These are phyloP conservation scores for Tricladium varicosporioides DNA, from an alignment of 2,329 filamentous ascomycete species.

Conservation along the genomic window DNA sequence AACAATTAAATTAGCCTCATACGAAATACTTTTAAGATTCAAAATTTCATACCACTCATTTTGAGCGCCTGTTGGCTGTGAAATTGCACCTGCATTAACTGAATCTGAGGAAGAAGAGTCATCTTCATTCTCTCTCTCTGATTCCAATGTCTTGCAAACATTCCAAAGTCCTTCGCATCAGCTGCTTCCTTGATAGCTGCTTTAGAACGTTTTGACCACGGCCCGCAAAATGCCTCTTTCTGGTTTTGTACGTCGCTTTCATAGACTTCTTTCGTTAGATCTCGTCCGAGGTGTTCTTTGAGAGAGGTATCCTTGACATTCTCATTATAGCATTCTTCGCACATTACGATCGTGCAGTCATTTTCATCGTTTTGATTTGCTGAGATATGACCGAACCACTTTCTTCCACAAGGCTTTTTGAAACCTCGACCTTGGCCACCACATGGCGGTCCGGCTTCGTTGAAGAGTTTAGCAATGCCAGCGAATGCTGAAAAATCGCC, in stretches of 20 bases:
- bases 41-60: conserved; percentile 3
- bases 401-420: conserved; percentile 8
- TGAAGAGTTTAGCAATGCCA: conserved; percentile 1
- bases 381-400: conserved; percentile 14
- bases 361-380: conserved; percentile 3
- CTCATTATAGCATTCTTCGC: conserved; percentile 16
- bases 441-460: conserved; percentile 9
- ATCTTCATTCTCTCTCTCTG: neutral
- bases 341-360: conserved; percentile 17
- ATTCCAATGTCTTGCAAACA: conserved; percentile 15
- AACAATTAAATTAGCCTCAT: neutral
- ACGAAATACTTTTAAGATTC: too few relatives aligned
- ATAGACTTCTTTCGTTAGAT: conserved; percentile 14
- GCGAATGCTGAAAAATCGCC: conserved; percentile 3
- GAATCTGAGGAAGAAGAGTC: conserved; percentile 2
- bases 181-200: conserved; percentile 2
- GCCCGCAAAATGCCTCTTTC: conserved; percentile 11
- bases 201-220: conserved; percentile 12
- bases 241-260: neutral
- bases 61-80: conserved; percentile 8
- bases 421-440: conserved; percentile 7
- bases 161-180: conserved; percentile 4
- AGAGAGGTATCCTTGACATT: conserved; percentile 7
- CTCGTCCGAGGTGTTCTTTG: conserved; percentile 4
- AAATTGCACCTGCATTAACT: conserved; percentile 4